Evolutionary conservation across 768 basidiomycete species (phyloP), one percentile per base, ranked within the genome.

Genomic region (Daedaleopsis sinensis): DNA sequence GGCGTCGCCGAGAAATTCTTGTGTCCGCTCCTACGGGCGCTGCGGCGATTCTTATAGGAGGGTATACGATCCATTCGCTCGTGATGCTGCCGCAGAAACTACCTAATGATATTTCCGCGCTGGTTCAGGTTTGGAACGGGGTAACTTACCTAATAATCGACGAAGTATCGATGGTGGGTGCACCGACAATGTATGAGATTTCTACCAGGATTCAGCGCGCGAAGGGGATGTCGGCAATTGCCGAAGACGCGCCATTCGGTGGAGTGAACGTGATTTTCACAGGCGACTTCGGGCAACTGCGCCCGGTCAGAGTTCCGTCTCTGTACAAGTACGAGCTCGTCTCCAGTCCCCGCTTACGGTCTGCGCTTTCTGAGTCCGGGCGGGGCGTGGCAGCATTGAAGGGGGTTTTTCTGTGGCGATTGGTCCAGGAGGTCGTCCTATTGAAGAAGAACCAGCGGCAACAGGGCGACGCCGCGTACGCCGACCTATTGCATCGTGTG

Each of bases 191-290:
- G 15, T 63, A 59, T 18, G 35, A 65, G 1, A n/a, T 76, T 3
- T 70, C 69, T 12, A 19, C 49, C 9, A 39, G 71, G 0, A 19
- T 75, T 6, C 51, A 65, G 15, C 42, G 59, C 16, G 71, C 68
- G 0, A 70, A 47, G 68, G 58, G 68, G 53, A 46, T 62, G 5
- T 52, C 61, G 18, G 12, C 1, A 3, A 4, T 23, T 23, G 32
- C 24, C 1, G 48, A 39, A 11, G 44, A 62, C 18, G 1, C 38
- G n/a, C 68, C 67, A 0, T 75, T 73, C 51, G 75, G 76, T 0
- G 72, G 72, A 0, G 58, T 75, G 0, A 75, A 73, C 58, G 58
- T 77, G 0, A 73, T 76, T 1, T 72, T 74, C 56, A 58, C 64
- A 0, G 73, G 74, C 15, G 73, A 75, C 49, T 72, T 75, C 49